Base-by-base conservation (phyloP, 306 rosid genomes). In the Spatholobus suberectus region DNA sequence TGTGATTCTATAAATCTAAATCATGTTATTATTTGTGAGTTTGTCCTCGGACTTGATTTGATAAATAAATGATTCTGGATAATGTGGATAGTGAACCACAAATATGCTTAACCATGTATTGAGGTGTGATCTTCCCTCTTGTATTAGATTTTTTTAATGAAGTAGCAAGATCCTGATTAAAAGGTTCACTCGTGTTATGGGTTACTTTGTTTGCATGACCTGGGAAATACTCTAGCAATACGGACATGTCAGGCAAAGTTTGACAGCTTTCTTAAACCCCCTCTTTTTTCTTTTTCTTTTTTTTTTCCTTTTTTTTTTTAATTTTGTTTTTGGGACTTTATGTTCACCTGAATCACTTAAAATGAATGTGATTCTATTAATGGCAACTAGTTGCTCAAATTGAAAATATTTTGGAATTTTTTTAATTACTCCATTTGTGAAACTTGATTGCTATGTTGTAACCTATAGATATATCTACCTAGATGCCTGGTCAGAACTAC, bases 401-500 rank as follows among this genome's bases (percentile, higher is more conserved):
- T 67, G 9, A 72, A 63, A 65, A 58, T 46, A 6, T n/a, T 13
- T 15, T 51, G 2, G 27, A 41, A 21, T 2, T 2, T 54, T 24
- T 65, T 32, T 27, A 17, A 21, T 54, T 74, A 62, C 29, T 66
- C 57, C 67, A 8, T 80, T 70, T 61, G n/a, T 58, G 6, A 14
- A 8, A 37, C 49, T 13, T 37, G 26, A 26, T 70, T 51, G 55
- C 52, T 37, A n/a, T 29, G 3, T 35, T 35, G 11, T 15, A 41
- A 35, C 1, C 5, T 32, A 17, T 67, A 6, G 15, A 74, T 38
- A 43, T 17, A 23, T 76, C 70, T 73, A 14, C 49, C 73, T 12
- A 13, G 43, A 20, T 46, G 59, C 70, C 1, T 59, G 40, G 26
- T 77, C 74, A 23, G 47, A 77, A 41, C 32, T 85, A 32, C 57